Evolutionary conservation across 2,329 filamentous ascomycete species (phyloP), one percentile per base, ranked within the genome.

Genomic region (Nemania abortiva): DNA sequence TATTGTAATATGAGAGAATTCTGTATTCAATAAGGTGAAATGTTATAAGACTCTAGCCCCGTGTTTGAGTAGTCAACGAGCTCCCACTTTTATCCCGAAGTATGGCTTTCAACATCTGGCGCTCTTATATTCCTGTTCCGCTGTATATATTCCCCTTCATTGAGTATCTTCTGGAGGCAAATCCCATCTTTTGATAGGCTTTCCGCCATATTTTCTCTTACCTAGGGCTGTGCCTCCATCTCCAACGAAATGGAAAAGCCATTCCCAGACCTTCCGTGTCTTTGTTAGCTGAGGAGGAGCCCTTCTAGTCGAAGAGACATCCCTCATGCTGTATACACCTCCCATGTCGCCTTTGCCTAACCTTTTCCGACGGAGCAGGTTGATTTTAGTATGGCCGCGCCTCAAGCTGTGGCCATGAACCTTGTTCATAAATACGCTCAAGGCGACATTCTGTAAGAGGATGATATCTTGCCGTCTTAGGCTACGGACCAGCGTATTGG

Each of bases 401-500:
- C 91, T 88, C 70, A 98, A 81, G 76, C 91, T 96, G 78, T 97
- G 92, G 0, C 95, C 95, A 74, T 96, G 94, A 0, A 98, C 95
- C 74, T 88, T 90, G 55, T 89, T 88, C 60, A 87, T 87, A 78
- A 95, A 98, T 3, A 89, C 88, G 61, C 89, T 89, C 60, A 98
- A 83, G 0, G 91, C 94, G 6, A 97, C 90, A 74, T 95, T 94
- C 65, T 90, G 89, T 68, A 97, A 78, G 15, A 97, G 84, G 5
- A 98, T 84, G 1, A 97, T 88, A 76, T 98, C 94, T 74, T 91
- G 91, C 0, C 89, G 82, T 54, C 90, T 85, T 37, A 97, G 81
- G 0, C 77, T 80, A 27, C 67, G 74, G n/a, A 79, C 54, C n/a
- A 71, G 65, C 1, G 53, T 53, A 42, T 72, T 72, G 3, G 73